Percentiles rank a stretch among this genome's conserved stretches.
Conservation (phyloP, 345 rosid species). For the Lumnitzera racemosa region DNA sequence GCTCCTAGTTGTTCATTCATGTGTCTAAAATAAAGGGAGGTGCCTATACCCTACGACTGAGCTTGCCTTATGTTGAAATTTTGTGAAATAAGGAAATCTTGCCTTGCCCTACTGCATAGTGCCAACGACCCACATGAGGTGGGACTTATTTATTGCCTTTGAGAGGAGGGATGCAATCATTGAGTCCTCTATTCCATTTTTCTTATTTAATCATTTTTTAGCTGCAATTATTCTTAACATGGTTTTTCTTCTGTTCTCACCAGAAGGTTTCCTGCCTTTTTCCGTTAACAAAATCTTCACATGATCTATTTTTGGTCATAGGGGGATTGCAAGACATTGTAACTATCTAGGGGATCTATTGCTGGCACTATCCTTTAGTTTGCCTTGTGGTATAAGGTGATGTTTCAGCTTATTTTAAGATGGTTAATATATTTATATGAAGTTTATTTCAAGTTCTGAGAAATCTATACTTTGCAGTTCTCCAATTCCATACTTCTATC, state of each 20-base stretch:
- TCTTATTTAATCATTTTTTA: too few species aligned
- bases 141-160: too few species aligned
- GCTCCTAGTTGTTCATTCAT: too few species aligned
- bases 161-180: too few species aligned
- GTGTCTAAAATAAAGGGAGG: too few species aligned
- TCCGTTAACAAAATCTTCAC: background rate
- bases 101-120: too few species aligned
- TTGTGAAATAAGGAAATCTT: too few species aligned
- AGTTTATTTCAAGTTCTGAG: background rate
- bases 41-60: too few species aligned
- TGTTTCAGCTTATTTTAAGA: background rate
- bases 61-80: too few species aligned
- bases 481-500: slow-evolving; percentile 73
- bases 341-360: slow-evolving; percentile 91
- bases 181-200: too few species aligned
- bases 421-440: background rate
- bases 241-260: background rate
- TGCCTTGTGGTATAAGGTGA: slow-evolving; percentile 88
- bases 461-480: slow-evolving; percentile 41
- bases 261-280: background rate
- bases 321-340: slow-evolving; percentile 97
- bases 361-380: slow-evolving; percentile 88
- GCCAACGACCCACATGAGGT: too few species aligned
- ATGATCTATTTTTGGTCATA: slow-evolving; percentile 15
- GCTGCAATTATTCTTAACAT: background rate